phyloP scores from a whole-genome alignment of 371 early-diverging fungal species.

The Actinomucor elegans region DNA sequence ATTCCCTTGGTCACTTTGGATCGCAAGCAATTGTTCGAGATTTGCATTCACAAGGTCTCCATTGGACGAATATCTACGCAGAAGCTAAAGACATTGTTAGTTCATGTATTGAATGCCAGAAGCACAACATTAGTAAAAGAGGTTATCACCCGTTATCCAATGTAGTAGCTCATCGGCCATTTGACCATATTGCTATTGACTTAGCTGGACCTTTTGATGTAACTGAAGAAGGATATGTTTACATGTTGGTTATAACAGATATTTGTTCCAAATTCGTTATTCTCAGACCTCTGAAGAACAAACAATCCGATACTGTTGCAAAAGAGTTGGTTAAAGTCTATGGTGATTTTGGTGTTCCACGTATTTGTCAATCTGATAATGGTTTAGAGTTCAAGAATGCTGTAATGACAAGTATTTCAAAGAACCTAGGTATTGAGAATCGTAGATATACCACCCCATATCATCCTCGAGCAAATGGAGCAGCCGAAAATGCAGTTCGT shows the following conservation, averaged over 20 bases:
- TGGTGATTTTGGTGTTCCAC: not conserved
- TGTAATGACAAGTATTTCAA: constrained; percentile 1
- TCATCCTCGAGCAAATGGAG: constrained; percentile 27
- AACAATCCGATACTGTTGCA: constrained; percentile 8
- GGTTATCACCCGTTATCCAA: constrained; percentile 2
- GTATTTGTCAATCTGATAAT: constrained; percentile 22
- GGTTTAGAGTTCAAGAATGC: constrained; percentile 25
- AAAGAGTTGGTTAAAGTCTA: not conserved
- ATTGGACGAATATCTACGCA: constrained; percentile 2
- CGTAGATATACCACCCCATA: constrained; percentile 17
- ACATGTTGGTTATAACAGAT: constrained; percentile 23
- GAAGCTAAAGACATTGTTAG: not conserved
- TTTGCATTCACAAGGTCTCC: constrained; percentile 7
- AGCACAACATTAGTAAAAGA: not conserved
- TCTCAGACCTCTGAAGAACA: constrained; percentile 19
- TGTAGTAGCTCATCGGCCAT: not conserved
- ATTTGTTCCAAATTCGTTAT: constrained; percentile 25
- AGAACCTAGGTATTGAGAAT: constrained; percentile 16
- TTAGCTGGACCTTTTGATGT: not conserved
- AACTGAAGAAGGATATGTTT: constrained; percentile 3
- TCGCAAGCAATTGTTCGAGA: not conserved
- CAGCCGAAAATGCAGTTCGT: constrained; percentile 22
- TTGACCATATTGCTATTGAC: not conserved
- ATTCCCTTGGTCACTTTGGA: constrained; percentile 19
- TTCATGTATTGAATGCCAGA: not conserved